A percentile compares a stretch with the other conserved stretches of the same genome.
Evolutionary conservation across 1,284 basidiomycete species (phyloP).

Genomic region (Agaricales sp.): DNA sequence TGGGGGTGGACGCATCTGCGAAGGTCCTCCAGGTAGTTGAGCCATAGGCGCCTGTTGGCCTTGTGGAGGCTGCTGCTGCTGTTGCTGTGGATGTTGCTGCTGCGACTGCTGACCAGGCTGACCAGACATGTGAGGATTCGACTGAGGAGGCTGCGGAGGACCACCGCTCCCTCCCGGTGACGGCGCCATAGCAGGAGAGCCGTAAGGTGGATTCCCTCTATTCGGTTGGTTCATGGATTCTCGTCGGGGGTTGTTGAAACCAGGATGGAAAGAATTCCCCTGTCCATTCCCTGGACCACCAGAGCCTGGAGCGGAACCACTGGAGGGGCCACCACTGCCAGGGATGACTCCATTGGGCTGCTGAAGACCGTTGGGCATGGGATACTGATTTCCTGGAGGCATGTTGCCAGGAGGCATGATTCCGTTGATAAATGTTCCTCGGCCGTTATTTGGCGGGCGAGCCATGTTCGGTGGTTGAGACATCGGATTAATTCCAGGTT

Average conservation of each 20-base stretch:
- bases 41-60: neutral
- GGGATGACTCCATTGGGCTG: neutral
- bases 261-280: neutral
- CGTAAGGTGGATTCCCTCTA: neutral
- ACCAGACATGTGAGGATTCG: neutral
- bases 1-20: neutral
- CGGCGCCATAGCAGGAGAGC: neutral
- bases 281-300: neutral
- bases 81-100: neutral
- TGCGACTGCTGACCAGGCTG: neutral
- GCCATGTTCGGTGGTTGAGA: neutral
- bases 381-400: neutral
- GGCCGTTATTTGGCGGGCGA: neutral
- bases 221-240: neutral
- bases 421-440: neutral
- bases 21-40: neutral
- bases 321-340: neutral
- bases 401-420: neutral
- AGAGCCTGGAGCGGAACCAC: neutral
- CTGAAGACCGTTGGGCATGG: neutral
- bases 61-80: neutral
- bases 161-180: neutral
- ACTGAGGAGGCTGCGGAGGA: neutral
- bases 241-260: neutral
- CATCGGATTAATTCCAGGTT: neutral